Evolutionary conservation across 148 eudicot species (phyloP).

Genomic region (Cornus suecica): DNA sequence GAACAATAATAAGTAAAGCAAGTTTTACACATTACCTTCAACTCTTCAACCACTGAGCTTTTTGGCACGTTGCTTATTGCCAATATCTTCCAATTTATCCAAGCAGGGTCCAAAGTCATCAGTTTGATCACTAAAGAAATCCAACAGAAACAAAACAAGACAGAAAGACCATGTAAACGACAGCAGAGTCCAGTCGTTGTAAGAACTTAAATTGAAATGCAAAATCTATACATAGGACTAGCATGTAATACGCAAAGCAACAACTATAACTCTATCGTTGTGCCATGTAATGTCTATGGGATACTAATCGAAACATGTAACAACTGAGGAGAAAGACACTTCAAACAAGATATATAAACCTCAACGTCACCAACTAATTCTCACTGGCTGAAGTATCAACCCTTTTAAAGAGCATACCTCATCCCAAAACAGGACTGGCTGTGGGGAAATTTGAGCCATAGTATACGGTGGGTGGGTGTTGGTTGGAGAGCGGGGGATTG

Average conservation of each 20-base stretch:
- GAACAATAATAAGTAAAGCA: too few relatives aligned
- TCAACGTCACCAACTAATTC: not conserved
- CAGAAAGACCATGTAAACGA: too few relatives aligned
- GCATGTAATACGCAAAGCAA: not conserved
- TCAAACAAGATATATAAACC: not conserved
- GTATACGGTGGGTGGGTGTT: not conserved
- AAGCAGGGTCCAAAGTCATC: too few relatives aligned
- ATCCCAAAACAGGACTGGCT: not conserved
- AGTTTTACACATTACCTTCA: not conserved
- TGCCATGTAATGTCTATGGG: not conserved
- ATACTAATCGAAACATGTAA: not conserved
- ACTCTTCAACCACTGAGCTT: not conserved
- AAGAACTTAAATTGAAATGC: not conserved
- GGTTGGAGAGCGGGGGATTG: not conserved
- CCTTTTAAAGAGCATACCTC: not conserved
- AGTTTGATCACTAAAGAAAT: too few relatives aligned
- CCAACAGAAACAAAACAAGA: too few relatives aligned
- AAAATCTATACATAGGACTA: not conserved
- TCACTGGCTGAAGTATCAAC: not conserved
- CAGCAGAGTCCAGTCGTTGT: not conserved
- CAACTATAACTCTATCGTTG: not conserved
- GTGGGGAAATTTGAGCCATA: not conserved
- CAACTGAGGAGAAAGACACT: not conserved
- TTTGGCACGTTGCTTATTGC: not conserved
- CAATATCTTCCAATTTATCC: too few relatives aligned